These are phyloP conservation scores for Protomyces inouyei DNA, from an alignment of 1,139 yeast genomes.

Conservation along the genomic window DNA sequence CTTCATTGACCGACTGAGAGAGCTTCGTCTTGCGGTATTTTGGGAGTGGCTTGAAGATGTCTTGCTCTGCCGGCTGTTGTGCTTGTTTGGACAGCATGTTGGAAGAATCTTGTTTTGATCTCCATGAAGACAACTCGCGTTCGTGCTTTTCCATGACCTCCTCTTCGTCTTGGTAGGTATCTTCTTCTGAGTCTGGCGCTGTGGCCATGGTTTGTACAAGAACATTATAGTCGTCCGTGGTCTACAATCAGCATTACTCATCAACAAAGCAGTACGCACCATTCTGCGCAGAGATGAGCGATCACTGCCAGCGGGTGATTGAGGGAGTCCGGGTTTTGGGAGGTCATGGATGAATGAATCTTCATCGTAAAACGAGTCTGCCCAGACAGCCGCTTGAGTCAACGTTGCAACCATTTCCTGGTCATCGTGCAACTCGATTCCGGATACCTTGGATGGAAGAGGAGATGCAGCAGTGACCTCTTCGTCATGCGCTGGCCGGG, in stretches of 20 bases:
- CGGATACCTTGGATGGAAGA: background rate
- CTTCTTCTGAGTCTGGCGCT: background rate
- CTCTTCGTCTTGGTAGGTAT: background rate
- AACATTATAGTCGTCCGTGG: background rate
- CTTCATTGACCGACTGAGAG: background rate
- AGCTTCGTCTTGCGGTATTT: background rate
- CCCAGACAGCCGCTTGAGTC: background rate
- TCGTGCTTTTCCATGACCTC: background rate
- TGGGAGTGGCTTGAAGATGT: background rate
- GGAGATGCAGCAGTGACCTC: background rate
- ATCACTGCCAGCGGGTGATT: background rate
- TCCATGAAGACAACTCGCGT: background rate
- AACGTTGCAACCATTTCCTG: background rate
- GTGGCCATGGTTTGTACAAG: background rate
- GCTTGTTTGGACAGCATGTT: background rate
- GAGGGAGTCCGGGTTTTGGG: background rate
- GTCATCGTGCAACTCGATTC: background rate
- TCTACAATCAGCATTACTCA: background rate
- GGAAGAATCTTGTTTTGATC: background rate
- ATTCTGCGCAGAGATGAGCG: background rate
- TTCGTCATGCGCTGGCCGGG: background rate
- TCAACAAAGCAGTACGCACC: background rate
- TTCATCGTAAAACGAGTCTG: background rate
- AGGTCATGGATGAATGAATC: background rate
- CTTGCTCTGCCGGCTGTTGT: background rate